Base-by-base conservation (phyloP, 2,329 filamentous ascomycete genomes). In the Colletotrichum lindemuthianum region DNA sequence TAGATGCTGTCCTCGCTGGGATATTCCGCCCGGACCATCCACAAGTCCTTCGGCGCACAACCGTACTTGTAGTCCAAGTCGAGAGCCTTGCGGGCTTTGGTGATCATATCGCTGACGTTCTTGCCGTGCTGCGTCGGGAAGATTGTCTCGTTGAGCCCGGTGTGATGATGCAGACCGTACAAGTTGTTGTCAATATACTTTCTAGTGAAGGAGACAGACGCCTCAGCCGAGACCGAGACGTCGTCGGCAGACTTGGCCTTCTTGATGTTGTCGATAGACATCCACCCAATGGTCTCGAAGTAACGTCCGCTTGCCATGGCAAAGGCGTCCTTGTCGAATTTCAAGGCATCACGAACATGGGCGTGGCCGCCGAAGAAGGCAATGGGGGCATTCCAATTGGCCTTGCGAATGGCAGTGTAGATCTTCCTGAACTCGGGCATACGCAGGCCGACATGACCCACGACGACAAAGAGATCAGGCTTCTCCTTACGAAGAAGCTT, bases 171-270 rank as follows among this genome's bases (percentile, higher is more conserved):
- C 64, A 96, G 84, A 1, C 93, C 96, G 66, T 88, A 91, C 0
- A 97, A 82, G 70, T 98, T 98, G 78, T 94, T 97, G 78, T 98
- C 95, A 66, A 98, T 95, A 77, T 97, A 98, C 64, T 90, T 86
- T 49, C 95, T 87, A 57, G 85, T 84, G 74, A 97, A 97, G 2
- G 81, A 84, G 47, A 88, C 78, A 0, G 73, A 72, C 8, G 72
- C 70, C 4, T 75, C 68, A 0, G 78, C 61, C 6, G 75, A 73
- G 2, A 73, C 60, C 6, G 75, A 73, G 1, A 73, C 60, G 0
- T 73, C 70, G 3, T 72, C 74, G 56, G 68, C 59, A 68, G 64
- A 69, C 40, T 70, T 69, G 52, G 73, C 72, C 65, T 74, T 76
- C 68, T 79, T 80, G 59, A 86, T 70, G 37, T 92, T 92, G 60